Evolutionary conservation across 331 rosid genomes (phyloP).

Genomic region (Saraca asoca): DNA sequence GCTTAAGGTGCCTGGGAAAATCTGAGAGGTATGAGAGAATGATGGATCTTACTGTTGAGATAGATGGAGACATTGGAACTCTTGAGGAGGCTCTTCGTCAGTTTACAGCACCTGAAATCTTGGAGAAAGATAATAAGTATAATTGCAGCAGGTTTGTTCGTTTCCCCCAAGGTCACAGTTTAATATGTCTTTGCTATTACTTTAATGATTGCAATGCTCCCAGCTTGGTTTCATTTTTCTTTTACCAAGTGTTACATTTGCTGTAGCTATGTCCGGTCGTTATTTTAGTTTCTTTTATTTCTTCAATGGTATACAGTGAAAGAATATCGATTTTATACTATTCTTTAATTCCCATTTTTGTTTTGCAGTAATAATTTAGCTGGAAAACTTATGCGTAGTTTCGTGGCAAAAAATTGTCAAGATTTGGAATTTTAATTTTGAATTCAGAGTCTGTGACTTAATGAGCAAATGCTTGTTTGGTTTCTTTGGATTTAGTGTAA

Average conservation of each 20-base stretch:
- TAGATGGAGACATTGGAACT: slow-evolving; percentile 78
- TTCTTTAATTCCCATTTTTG: too few species aligned
- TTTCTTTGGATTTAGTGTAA: too few species aligned
- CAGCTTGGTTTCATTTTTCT: slow-evolving; percentile 8
- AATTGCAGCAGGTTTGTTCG: slow-evolving; percentile 70
- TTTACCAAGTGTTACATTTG: slow-evolving; percentile 9
- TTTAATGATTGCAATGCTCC: background rate
- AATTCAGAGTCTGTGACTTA: too few species aligned
- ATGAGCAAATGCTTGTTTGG: too few species aligned
- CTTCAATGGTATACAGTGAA: too few species aligned
- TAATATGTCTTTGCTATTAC: slow-evolving; percentile 18
- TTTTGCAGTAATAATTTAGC: too few species aligned
- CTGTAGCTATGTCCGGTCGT: slow-evolving; percentile 1
- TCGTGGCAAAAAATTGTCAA: too few species aligned
- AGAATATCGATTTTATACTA: too few species aligned
- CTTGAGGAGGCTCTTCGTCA: slow-evolving; percentile 89
- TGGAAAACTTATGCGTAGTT: too few species aligned
- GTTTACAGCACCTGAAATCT: slow-evolving; percentile 77
- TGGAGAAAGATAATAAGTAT: slow-evolving; percentile 78
- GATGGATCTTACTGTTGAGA: slow-evolving; percentile 91
- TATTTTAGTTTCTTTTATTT: background rate
- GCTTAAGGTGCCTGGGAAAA: slow-evolving; percentile 75
- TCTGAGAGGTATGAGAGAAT: slow-evolving; percentile 75
- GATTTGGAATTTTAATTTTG: too few species aligned
- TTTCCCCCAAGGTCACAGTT: slow-evolving; percentile 6